Conservation (phyloP, 2,329 filamentous ascomycete genomes). For the Nothophaeocryptopus gaeumannii region DNA sequence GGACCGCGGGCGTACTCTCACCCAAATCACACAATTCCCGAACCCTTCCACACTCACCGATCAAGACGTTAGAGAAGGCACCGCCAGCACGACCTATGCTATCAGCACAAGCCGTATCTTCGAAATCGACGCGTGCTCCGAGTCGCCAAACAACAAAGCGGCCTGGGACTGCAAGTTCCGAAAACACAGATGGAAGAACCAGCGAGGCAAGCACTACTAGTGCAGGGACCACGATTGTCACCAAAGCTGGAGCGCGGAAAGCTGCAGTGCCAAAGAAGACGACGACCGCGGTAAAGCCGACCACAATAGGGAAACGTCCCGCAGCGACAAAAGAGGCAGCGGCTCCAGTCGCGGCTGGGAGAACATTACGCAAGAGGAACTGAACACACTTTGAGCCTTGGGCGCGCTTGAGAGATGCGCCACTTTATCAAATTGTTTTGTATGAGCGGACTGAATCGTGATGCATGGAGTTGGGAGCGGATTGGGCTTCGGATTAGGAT, state of each 20-base stretch:
- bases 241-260: slow-evolving; percentile 35
- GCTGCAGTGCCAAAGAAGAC: slow-evolving; percentile 16
- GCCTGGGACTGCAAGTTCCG: slow-evolving; percentile 29
- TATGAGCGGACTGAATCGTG: too few relatives aligned
- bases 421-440: too few relatives aligned
- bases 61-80: slow-evolving; percentile 51
- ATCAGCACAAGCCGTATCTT: slow-evolving; percentile 34
- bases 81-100: slow-evolving; percentile 30
- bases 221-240: slow-evolving; percentile 59
- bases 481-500: too few relatives aligned
- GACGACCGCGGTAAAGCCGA: slow-evolving; percentile 30
- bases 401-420: too few relatives aligned
- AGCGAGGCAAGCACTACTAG: slow-evolving; percentile 63
- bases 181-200: slow-evolving; percentile 26
- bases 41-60: slow-evolving; percentile 57
- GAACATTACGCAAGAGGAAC: slow-evolving; percentile 34
- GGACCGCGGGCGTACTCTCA: slow-evolving; percentile 63
- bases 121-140: slow-evolving; percentile 59
- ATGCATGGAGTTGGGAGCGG: too few relatives aligned
- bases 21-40: slow-evolving; percentile 80
- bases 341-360: slow-evolving; percentile 23
- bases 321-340: slow-evolving; percentile 26
- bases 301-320: slow-evolving; percentile 45
- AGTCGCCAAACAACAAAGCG: slow-evolving; percentile 55
- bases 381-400: neutral